These are phyloP conservation scores for Cercospora sp. DNA, from an alignment of 2,329 filamentous ascomycete genomes.

Conservation along the genomic window DNA sequence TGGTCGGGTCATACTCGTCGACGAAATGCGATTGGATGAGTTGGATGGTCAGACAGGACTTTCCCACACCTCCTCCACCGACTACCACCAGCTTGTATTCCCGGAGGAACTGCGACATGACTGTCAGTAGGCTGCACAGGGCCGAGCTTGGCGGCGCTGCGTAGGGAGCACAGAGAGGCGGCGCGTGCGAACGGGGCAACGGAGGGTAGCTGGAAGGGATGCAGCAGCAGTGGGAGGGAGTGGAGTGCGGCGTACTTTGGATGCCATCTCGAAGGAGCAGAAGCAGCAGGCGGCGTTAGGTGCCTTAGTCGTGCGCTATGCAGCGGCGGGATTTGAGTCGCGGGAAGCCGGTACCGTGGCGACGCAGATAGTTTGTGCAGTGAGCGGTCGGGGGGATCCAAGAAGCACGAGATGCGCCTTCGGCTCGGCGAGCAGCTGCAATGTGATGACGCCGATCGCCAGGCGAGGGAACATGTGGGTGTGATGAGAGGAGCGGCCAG, in stretches of 20 bases:
- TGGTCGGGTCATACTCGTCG: slow-evolving; percentile 98
- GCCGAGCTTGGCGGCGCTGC: slow-evolving; percentile 5
- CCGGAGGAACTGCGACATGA: slow-evolving; percentile 49
- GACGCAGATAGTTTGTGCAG: slow-evolving; percentile 3
- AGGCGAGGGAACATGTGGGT: not conserved
- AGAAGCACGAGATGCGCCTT: slow-evolving; percentile 1
- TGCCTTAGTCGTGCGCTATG: slow-evolving; percentile 11
- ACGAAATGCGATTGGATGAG: slow-evolving; percentile 83
- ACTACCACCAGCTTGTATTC: slow-evolving; percentile 76
- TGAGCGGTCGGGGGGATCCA: not conserved
- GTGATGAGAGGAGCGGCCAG: not conserved
- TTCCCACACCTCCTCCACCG: slow-evolving; percentile 96
- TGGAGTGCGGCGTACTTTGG: slow-evolving; percentile 34
- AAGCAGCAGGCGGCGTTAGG: not conserved
- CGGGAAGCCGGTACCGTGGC: slow-evolving; percentile 13
- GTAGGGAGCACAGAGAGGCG: slow-evolving; percentile 5
- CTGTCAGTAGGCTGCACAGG: slow-evolving; percentile 16
- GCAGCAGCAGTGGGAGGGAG: not conserved
- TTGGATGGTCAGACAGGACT: slow-evolving; percentile 98
- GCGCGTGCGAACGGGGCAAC: slow-evolving; percentile 15
- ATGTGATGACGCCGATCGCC: slow-evolving; percentile 4
- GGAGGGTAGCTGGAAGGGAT: not conserved
- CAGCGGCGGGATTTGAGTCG: slow-evolving; percentile 14
- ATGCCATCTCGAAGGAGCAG: slow-evolving; percentile 34
- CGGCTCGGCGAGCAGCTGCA: slow-evolving; percentile 3